Conservation (phyloP, 441 rosid genomes). For the Daphne laureola region DNA sequence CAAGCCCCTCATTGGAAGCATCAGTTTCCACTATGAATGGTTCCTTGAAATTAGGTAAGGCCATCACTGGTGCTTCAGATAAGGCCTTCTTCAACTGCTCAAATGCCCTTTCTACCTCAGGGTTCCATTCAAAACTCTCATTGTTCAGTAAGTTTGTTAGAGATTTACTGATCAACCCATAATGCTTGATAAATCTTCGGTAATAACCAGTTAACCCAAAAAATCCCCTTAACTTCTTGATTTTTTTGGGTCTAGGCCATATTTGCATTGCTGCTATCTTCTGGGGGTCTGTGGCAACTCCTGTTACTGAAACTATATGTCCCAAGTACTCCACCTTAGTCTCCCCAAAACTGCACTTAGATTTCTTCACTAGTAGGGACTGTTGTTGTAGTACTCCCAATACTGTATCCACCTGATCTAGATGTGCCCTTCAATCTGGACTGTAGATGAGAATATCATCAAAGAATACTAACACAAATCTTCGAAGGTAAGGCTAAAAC, state of each 20-base stretch:
- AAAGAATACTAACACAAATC: not conserved
- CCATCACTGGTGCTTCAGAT: not conserved
- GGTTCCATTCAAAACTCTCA: not conserved
- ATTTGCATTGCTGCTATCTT: not conserved
- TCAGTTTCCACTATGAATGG: not conserved
- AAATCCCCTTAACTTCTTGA: not conserved
- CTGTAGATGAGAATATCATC: not conserved
- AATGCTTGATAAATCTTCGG: not conserved
- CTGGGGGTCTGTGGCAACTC: not conserved
- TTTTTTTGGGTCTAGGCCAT: not conserved
- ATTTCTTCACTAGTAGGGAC: not conserved
- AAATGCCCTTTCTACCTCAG: not conserved
- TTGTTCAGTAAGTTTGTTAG: not conserved
- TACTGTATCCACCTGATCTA: not conserved
- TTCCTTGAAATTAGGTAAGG: not conserved
- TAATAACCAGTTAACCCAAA: not conserved
- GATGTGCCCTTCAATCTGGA: not conserved
- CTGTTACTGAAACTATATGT: not conserved
- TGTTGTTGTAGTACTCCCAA: not conserved
- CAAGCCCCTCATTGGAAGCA: not conserved
- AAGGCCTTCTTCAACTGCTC: not conserved
- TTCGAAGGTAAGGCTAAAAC: not conserved
- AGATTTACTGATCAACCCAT: not conserved
- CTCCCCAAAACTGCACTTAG: not conserved
- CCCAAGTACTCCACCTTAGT: not conserved